These are phyloP conservation scores for Pistacia integerrima DNA, from an alignment of 345 rosid species.

Conservation along the genomic window DNA sequence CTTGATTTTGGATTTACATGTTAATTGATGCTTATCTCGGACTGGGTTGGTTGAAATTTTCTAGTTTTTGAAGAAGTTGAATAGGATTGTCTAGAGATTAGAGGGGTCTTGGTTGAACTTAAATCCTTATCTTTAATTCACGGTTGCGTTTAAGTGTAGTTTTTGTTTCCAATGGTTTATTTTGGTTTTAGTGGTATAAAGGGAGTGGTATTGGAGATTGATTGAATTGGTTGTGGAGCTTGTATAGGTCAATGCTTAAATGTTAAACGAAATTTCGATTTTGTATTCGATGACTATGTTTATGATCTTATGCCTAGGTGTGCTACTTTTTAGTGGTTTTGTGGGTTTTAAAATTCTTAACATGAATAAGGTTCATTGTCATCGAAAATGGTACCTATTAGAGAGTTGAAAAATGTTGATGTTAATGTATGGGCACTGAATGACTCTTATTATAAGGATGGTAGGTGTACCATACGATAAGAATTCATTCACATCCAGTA, in stretches of 20 bases:
- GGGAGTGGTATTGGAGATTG: neutral
- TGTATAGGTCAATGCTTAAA: neutral
- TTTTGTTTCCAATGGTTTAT: too few species aligned
- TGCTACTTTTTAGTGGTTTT: too few species aligned
- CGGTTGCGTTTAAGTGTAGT: neutral
- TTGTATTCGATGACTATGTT: neutral
- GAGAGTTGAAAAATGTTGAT: neutral
- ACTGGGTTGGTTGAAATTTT: constrained; percentile 3
- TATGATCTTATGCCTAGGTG: neutral
- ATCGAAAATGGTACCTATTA: neutral
- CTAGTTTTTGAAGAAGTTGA: neutral
- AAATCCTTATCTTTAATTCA: neutral
- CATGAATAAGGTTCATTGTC: neutral
- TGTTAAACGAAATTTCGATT: neutral
- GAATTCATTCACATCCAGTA: neutral
- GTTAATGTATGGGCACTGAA: neutral
- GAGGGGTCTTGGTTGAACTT: neutral
- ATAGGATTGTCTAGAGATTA: neutral
- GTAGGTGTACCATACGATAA: neutral
- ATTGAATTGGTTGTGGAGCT: neutral
- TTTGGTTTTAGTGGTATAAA: neutral
- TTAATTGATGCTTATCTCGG: neutral
- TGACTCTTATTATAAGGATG: neutral
- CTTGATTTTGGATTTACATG: neutral
- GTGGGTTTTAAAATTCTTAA: neutral